Conservation (phyloP, 2,329 filamentous ascomycete genomes). For the Periconia sp. region DNA sequence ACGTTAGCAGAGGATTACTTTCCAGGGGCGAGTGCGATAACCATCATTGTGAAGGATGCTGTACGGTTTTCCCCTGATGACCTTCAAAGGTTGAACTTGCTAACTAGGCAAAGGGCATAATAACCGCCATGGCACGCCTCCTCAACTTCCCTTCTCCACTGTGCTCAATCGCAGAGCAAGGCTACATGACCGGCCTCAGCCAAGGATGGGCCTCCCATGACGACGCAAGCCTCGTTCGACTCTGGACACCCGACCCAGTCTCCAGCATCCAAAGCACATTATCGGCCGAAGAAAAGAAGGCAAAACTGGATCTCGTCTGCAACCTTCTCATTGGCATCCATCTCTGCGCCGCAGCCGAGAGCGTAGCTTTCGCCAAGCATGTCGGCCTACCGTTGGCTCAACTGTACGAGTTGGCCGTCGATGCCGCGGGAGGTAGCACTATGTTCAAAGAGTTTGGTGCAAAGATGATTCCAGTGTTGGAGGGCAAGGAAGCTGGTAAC, state of each 20-base stretch:
- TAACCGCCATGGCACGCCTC: conserved; percentile 68
- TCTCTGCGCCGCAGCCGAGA: conserved; percentile 44
- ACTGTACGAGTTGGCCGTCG: conserved; percentile 43
- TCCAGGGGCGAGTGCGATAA: conserved; percentile 51
- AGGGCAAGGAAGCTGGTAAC: conserved; percentile 29
- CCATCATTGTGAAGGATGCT: conserved; percentile 56
- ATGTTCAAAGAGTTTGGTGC: conserved; percentile 41
- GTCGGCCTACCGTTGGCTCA: conserved; percentile 45
- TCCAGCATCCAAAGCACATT: conserved; percentile 30
- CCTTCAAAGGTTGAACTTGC: background rate
- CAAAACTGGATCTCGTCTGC: conserved; percentile 43
- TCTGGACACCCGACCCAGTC: conserved; percentile 55
- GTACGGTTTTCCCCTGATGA: conserved; percentile 24
- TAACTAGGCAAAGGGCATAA: conserved; percentile 59
- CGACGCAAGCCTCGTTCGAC: conserved; percentile 62
- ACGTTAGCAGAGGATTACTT: conserved; percentile 60
- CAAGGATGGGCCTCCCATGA: conserved; percentile 63
- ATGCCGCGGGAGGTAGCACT: conserved; percentile 45
- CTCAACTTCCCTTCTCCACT: conserved; percentile 66
- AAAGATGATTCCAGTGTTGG: conserved; percentile 40
- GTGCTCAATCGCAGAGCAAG: conserved; percentile 67
- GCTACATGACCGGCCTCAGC: conserved; percentile 65
- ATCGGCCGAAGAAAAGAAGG: conserved; percentile 31
- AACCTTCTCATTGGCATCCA: conserved; percentile 44
- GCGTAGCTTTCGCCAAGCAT: conserved; percentile 45